phyloP scores from a whole-genome alignment of 495 filamentous ascomycete genomes.

The Lentithecium fluviatile region DNA sequence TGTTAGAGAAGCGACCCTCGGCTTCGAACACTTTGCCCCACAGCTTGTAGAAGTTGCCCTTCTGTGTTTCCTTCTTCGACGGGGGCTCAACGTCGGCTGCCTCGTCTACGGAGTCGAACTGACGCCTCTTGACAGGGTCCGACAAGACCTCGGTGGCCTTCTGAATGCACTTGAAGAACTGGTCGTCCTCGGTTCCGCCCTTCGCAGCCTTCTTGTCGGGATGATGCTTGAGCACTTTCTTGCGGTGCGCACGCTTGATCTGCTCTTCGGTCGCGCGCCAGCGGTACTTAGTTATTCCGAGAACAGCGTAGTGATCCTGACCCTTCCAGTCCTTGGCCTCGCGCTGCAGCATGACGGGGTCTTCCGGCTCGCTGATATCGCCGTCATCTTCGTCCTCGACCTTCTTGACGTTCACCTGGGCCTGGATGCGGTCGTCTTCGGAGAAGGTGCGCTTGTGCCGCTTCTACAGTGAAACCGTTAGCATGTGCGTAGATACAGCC shows the following conservation, averaged over 20 bases:
- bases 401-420: constrained; percentile 90
- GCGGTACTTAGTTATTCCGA: constrained; percentile 89
- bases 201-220: constrained; percentile 97
- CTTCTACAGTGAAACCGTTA: constrained; percentile 51
- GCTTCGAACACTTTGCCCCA: constrained; percentile 84
- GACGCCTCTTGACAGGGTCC: constrained; percentile 87
- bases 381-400: constrained; percentile 86
- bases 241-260: constrained; percentile 97
- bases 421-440: constrained; percentile 96
- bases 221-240: constrained; percentile 98
- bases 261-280: constrained; percentile 91
- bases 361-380: constrained; percentile 90
- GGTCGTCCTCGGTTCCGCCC: constrained; percentile 85
- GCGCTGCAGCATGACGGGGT: constrained; percentile 81
- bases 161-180: constrained; percentile 99
- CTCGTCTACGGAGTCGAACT: constrained; percentile 96
- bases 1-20: constrained; percentile 89
- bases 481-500: constrained; percentile 19
- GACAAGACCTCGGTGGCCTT: constrained; percentile 91
- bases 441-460: constrained; percentile 97
- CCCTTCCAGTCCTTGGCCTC: constrained; percentile 99
- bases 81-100: constrained; percentile 87
- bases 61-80: constrained; percentile 78
- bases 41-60: constrained; percentile 91
- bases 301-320: constrained; percentile 98